Conservation (phyloP, 2,329 filamentous ascomycete genomes). For the Trichoderma sp. region DNA sequence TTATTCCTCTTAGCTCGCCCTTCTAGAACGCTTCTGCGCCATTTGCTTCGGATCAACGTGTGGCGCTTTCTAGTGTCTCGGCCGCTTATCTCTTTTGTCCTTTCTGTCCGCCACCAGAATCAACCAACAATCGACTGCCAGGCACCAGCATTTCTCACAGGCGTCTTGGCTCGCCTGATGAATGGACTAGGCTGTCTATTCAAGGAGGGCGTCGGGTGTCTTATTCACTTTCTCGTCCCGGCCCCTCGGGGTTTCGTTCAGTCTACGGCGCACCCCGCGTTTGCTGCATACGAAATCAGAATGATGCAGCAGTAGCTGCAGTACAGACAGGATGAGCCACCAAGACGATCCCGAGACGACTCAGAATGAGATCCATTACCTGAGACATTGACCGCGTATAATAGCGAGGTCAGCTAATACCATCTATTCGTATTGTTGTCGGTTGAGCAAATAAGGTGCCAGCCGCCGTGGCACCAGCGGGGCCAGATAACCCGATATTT, state of each 20-base stretch:
- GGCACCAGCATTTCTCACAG: not conserved
- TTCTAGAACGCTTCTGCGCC: conserved; percentile 10
- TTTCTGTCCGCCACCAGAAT: not conserved
- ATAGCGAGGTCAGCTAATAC: not conserved
- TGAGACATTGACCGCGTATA: not conserved
- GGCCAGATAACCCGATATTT: not conserved
- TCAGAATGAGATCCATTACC: not conserved
- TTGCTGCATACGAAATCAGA: not conserved
- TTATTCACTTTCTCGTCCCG: not conserved
- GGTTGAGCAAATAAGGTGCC: not conserved
- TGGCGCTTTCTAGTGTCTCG: not conserved
- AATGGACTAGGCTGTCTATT: not conserved
- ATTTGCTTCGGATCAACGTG: not conserved
- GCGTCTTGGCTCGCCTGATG: not conserved
- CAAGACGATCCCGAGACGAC: not conserved
- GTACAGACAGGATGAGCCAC: not conserved
- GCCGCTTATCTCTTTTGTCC: not conserved
- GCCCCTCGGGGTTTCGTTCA: not conserved
- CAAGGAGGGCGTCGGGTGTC: not conserved
- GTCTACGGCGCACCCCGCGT: not conserved
- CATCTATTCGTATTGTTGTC: not conserved
- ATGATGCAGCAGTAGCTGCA: not conserved
- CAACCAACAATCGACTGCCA: not conserved
- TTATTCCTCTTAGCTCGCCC: conserved; percentile 7
- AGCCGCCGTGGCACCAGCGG: not conserved